Percentiles rank a stretch among this genome's conserved stretches.
Conservation (phyloP, 495 filamentous ascomycete species). For the Aspergillus nanangensis region DNA sequence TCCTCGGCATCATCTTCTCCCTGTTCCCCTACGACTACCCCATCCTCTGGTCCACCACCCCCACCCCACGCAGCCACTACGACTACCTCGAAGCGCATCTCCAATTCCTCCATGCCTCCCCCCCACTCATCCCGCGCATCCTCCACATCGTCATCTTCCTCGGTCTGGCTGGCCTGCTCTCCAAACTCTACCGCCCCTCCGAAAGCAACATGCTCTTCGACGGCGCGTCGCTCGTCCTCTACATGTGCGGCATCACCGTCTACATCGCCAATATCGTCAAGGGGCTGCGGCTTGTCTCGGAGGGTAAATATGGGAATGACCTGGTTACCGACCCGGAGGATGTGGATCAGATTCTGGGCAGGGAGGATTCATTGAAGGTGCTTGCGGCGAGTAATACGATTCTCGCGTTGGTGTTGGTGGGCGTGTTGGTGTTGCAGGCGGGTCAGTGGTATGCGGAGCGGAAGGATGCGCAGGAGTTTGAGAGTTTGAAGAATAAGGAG, state of each 20-base stretch:
- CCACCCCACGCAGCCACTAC: slow-evolving; percentile 61
- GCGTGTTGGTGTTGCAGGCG: slow-evolving; percentile 88
- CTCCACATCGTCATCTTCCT: slow-evolving; percentile 88
- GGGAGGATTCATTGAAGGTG: slow-evolving; percentile 86
- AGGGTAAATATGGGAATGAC: slow-evolving; percentile 47
- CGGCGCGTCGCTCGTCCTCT: slow-evolving; percentile 84
- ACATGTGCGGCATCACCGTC: slow-evolving; percentile 85
- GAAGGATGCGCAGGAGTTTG: slow-evolving; percentile 80
- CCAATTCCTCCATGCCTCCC: slow-evolving; percentile 76
- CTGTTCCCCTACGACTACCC: slow-evolving; percentile 97
- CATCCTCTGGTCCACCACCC: slow-evolving; percentile 78
- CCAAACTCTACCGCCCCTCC: slow-evolving; percentile 85
- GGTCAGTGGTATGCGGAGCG: slow-evolving; percentile 98
- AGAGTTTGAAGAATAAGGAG: slow-evolving; percentile 50
- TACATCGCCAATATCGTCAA: slow-evolving; percentile 95
- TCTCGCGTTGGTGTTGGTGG: slow-evolving; percentile 82
- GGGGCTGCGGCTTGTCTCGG: slow-evolving; percentile 74
- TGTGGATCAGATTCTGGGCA: slow-evolving; percentile 43
- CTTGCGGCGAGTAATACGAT: slow-evolving; percentile 96
- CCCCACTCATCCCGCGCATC: slow-evolving; percentile 85
- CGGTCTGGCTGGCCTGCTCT: slow-evolving; percentile 84
- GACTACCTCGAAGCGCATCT: slow-evolving; percentile 83
- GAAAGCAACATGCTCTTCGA: slow-evolving; percentile 97
- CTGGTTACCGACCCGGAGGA: slow-evolving; percentile 22
- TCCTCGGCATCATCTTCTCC: slow-evolving; percentile 97